These are phyloP conservation scores for Niebla homalea DNA, from an alignment of 495 filamentous ascomycete species.

Conservation along the genomic window DNA sequence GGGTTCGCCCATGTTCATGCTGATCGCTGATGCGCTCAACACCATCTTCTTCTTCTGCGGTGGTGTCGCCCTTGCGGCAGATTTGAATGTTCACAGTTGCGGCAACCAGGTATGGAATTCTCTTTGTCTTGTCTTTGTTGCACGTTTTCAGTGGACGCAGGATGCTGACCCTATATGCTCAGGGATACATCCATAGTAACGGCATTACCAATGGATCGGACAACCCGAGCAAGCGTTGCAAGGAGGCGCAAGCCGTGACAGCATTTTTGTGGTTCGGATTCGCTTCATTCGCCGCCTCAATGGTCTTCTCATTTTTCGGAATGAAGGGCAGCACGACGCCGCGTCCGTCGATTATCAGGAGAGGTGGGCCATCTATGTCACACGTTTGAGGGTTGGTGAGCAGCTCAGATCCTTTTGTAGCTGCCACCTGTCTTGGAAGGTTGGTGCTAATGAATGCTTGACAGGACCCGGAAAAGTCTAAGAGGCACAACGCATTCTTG, in stretches of 20 bases:
- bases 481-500: neutral
- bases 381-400: constrained; percentile 41
- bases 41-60: constrained; percentile 52
- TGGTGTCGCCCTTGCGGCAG: constrained; percentile 51
- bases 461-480: constrained; percentile 12
- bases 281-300: constrained; percentile 41
- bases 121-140: neutral
- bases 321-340: constrained; percentile 13
- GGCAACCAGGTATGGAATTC: constrained; percentile 41
- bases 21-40: constrained; percentile 46
- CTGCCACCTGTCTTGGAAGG: constrained; percentile 4
- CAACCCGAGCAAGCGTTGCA: constrained; percentile 45
- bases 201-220: constrained; percentile 44
- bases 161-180: constrained; percentile 7
- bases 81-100: constrained; percentile 46
- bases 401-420: constrained; percentile 6
- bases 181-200: constrained; percentile 46
- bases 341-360: constrained; percentile 30
- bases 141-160: neutral
- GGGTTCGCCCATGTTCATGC: constrained; percentile 39
- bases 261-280: constrained; percentile 67
- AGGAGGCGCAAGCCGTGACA: constrained; percentile 50
- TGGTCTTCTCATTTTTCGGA: constrained; percentile 37
- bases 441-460: neutral
- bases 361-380: constrained; percentile 45